Percentiles rank a stretch among this genome's conserved stretches.
Evolutionary conservation across 2,329 filamentous ascomycete genomes (phyloP).

Genomic region (Pezicula rhizophila): DNA sequence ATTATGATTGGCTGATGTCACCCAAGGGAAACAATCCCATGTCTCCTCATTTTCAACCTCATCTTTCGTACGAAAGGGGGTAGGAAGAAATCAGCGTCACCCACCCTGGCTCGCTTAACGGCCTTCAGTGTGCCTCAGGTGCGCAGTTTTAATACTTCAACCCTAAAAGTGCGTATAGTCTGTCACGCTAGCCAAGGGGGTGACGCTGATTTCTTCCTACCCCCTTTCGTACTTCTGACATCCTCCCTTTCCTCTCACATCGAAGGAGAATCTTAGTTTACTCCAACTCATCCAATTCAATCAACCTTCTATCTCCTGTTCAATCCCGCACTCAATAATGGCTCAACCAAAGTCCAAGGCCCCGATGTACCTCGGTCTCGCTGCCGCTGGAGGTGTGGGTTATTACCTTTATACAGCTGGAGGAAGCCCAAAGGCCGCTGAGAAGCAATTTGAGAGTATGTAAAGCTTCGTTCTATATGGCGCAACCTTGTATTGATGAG

Average conservation of each 20-base stretch:
- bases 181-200: too few relatives aligned
- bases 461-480: conserved; percentile 11
- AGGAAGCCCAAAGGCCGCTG: conserved; percentile 73
- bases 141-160: too few relatives aligned
- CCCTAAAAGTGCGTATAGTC: too few relatives aligned
- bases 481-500: neutral
- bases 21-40: too few relatives aligned
- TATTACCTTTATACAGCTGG: conserved; percentile 92
- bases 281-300: conserved; percentile 5
- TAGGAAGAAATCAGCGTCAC: too few relatives aligned
- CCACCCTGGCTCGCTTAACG: too few relatives aligned
- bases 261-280: neutral
- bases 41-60: neutral
- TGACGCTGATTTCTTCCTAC: too few relatives aligned
- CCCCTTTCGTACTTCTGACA: neutral
- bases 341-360: conserved; percentile 30
- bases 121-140: too few relatives aligned
- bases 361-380: conserved; percentile 48
- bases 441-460: conserved; percentile 81
- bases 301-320: neutral
- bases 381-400: conserved; percentile 61
- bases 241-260: neutral
- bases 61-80: neutral
- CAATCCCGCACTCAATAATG: conserved; percentile 18
- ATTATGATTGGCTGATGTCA: too few relatives aligned